Evolutionary conservation across 2,329 filamentous ascomycete genomes (phyloP).

Genomic region (Aspergillus fijiensis): DNA sequence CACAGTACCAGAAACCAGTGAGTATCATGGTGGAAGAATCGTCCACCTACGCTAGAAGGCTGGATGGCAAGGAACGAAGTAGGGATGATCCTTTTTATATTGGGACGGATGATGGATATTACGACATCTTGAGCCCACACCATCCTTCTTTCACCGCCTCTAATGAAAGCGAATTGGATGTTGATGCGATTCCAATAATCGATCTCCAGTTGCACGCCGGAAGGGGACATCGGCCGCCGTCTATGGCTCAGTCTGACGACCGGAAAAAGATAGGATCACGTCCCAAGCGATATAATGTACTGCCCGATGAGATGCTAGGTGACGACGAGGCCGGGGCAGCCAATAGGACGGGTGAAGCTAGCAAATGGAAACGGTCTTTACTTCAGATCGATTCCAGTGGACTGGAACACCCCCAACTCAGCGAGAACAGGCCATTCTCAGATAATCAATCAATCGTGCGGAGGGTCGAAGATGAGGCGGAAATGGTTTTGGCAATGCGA

Average conservation of each 20-base stretch:
- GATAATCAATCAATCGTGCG: slow-evolving; percentile 52
- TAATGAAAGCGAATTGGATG: slow-evolving; percentile 77
- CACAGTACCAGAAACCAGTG: slow-evolving; percentile 39
- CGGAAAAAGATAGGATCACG: slow-evolving; percentile 40
- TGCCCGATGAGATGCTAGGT: slow-evolving; percentile 70
- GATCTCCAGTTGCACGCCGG: slow-evolving; percentile 71
- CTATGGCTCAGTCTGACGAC: slow-evolving; percentile 23
- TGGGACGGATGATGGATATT: slow-evolving; percentile 51
- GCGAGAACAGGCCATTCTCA: slow-evolving; percentile 41
- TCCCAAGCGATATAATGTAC: slow-evolving; percentile 65
- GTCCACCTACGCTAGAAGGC: slow-evolving; percentile 70
- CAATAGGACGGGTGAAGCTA: slow-evolving; percentile 30
- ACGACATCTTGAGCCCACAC: slow-evolving; percentile 70
- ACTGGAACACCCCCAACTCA: slow-evolving; percentile 70
- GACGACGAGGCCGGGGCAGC: slow-evolving; percentile 40
- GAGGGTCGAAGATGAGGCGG: slow-evolving; percentile 73
- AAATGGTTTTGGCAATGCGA: slow-evolving; percentile 84
- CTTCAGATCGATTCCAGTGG: slow-evolving; percentile 86
- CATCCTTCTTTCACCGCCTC: slow-evolving; percentile 71
- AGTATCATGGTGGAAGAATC: slow-evolving; percentile 60
- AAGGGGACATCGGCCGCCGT: slow-evolving; percentile 29
- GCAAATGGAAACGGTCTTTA: slow-evolving; percentile 61
- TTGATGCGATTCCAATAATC: slow-evolving; percentile 96
- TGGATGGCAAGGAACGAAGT: slow-evolving; percentile 77
- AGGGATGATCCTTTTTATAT: slow-evolving; percentile 97